Conservation (phyloP, 2,329 filamentous ascomycete species). For the Colletotrichum aenigma region DNA sequence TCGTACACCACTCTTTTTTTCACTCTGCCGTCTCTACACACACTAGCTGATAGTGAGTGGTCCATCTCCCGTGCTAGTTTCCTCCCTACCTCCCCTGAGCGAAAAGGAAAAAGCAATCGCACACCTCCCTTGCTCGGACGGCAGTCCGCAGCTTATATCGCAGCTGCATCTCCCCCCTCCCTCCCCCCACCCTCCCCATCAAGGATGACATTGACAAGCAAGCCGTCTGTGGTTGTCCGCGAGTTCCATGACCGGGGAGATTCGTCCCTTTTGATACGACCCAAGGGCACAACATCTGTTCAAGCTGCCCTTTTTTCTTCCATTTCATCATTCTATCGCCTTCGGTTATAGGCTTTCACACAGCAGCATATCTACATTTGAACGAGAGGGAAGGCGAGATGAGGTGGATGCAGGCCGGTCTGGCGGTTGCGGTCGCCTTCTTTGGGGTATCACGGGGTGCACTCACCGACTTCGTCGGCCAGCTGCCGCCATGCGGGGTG, state of each 20-base stretch:
- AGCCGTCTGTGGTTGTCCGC: background rate
- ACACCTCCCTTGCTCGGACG: background rate
- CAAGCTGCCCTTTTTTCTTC: background rate
- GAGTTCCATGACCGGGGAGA: background rate
- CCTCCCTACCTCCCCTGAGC: background rate
- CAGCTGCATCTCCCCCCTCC: background rate
- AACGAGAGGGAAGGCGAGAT: background rate
- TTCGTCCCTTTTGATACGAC: background rate
- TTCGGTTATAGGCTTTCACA: background rate
- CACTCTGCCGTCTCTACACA: background rate
- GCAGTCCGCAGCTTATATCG: background rate
- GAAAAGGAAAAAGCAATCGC: background rate
- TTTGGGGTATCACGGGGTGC: conserved; percentile 10
- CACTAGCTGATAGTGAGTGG: background rate
- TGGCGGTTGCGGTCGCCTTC: conserved; percentile 17
- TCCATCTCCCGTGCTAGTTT: background rate
- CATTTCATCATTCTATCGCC: background rate
- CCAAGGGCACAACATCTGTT: background rate
- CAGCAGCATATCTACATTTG: background rate
- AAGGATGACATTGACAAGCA: background rate
- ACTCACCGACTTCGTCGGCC: conserved; percentile 16
- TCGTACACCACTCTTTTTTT: background rate
- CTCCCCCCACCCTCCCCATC: background rate
- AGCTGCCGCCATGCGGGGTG: conserved; percentile 26
- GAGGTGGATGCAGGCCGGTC: conserved; percentile 14